phyloP scores from a whole-genome alignment of 345 rosid species.

The Acer saccharum region DNA sequence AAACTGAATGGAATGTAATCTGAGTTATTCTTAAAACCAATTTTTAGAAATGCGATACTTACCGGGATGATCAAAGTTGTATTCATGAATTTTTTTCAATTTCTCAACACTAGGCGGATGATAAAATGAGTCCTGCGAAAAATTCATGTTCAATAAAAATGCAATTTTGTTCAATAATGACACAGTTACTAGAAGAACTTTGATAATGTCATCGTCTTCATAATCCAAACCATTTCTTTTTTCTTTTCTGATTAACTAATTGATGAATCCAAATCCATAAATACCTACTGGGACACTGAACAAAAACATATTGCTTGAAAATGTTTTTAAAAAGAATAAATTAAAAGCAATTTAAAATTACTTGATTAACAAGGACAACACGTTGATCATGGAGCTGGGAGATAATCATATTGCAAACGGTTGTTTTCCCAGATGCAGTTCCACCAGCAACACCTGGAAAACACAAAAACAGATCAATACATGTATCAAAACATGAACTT shows the following conservation, averaged over 20 bases:
- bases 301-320: background rate
- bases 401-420: constrained; percentile 91
- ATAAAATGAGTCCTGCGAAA: constrained; percentile 80
- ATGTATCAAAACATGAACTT: background rate
- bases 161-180: background rate
- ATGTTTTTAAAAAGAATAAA: background rate
- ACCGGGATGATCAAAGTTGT: constrained; percentile 96
- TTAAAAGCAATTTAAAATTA: constrained; percentile 20
- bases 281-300: background rate
- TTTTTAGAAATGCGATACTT: constrained; percentile 8
- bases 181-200: background rate
- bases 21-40: background rate
- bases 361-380: constrained; percentile 85
- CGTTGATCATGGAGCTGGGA: constrained; percentile 85
- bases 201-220: background rate
- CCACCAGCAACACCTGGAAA: constrained; percentile 85
- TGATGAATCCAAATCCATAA: background rate
- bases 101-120: constrained; percentile 54
- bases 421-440: constrained; percentile 94
- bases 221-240: too few species aligned
- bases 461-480: too few species aligned
- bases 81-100: constrained; percentile 53
- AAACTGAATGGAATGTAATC: background rate
- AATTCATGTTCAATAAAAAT: background rate
- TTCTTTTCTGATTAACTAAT: background rate